phyloP scores from a whole-genome alignment of 306 rosid species.

The Prunus mongolica region DNA sequence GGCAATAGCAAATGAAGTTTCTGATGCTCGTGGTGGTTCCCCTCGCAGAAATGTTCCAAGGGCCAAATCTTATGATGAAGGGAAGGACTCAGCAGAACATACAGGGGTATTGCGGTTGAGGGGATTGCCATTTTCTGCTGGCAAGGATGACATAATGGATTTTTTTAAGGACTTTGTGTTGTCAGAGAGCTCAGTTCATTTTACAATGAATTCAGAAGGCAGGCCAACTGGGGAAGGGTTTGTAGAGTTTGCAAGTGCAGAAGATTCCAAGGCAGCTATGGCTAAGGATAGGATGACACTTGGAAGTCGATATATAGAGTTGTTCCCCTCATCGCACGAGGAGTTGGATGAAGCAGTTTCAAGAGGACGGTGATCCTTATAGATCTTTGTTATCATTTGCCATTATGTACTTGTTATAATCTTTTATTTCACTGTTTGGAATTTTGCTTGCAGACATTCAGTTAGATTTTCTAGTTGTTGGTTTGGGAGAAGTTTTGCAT shows the following conservation, averaged over 20 bases:
- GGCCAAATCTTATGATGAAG: slow-evolving; percentile 73
- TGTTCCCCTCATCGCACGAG: slow-evolving; percentile 74
- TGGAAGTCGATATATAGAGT: slow-evolving; percentile 84
- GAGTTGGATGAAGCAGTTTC: slow-evolving; percentile 83
- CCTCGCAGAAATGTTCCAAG: slow-evolving; percentile 64
- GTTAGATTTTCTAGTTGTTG: slow-evolving; percentile 9
- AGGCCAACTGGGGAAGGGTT: slow-evolving; percentile 95
- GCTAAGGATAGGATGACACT: slow-evolving; percentile 91
- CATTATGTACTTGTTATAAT: slow-evolving; percentile 23
- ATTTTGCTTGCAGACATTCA: slow-evolving; percentile 19
- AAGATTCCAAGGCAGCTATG: slow-evolving; percentile 91
- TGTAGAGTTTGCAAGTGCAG: slow-evolving; percentile 69
- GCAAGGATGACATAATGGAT: slow-evolving; percentile 78
- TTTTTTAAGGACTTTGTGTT: slow-evolving; percentile 66
- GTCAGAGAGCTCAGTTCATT: slow-evolving; percentile 56
- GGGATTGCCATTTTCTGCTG: slow-evolving; percentile 87
- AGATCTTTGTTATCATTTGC: slow-evolving; percentile 19
- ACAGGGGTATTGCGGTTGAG: slow-evolving; percentile 80
- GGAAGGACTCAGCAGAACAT: slow-evolving; percentile 81
- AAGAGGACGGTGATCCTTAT: slow-evolving; percentile 61
- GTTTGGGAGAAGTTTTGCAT: slow-evolving; percentile 20
- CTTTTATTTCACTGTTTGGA: slow-evolving; percentile 24
- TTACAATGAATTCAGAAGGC: slow-evolving; percentile 81
- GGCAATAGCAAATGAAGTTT: slow-evolving; percentile 81
- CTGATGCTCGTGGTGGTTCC: slow-evolving; percentile 65